Conservation (phyloP, 768 basidiomycete species). For the Kwoniella mangroviensis region DNA sequence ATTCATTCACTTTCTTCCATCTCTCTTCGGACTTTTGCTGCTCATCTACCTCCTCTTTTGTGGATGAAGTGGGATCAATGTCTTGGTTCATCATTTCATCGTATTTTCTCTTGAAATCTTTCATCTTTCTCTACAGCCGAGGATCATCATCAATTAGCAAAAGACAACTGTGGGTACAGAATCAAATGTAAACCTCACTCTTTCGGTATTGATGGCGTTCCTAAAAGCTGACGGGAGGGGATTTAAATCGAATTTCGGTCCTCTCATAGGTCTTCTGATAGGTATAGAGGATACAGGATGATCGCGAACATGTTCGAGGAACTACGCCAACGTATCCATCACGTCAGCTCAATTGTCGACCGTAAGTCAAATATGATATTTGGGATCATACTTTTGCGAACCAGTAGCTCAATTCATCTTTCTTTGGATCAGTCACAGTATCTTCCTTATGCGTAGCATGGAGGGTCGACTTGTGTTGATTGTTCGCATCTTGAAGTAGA, state of each 20-base stretch:
- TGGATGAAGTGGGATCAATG: background rate
- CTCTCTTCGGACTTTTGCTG: background rate
- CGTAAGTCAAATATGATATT: too few species aligned
- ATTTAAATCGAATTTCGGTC: background rate
- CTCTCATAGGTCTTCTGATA: background rate
- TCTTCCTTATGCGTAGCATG: background rate
- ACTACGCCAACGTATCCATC: background rate
- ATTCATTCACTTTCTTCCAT: background rate
- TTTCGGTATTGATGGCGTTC: background rate
- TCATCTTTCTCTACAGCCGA: background rate
- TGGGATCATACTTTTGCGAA: background rate
- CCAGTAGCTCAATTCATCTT: background rate
- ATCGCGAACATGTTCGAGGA: background rate
- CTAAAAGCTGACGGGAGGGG: background rate
- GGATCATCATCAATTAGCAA: background rate
- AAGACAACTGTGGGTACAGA: background rate
- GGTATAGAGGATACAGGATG: background rate
- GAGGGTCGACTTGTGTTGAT: too few species aligned
- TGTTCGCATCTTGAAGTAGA: background rate
- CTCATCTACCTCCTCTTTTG: background rate
- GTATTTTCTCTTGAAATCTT: conserved; percentile 1
- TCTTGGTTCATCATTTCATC: background rate
- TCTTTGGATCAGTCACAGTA: background rate
- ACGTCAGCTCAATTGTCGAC: background rate
- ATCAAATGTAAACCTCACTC: background rate